Base-by-base conservation (phyloP, 2,329 filamentous ascomycete species). In the Chalaropsis thielavioides region DNA sequence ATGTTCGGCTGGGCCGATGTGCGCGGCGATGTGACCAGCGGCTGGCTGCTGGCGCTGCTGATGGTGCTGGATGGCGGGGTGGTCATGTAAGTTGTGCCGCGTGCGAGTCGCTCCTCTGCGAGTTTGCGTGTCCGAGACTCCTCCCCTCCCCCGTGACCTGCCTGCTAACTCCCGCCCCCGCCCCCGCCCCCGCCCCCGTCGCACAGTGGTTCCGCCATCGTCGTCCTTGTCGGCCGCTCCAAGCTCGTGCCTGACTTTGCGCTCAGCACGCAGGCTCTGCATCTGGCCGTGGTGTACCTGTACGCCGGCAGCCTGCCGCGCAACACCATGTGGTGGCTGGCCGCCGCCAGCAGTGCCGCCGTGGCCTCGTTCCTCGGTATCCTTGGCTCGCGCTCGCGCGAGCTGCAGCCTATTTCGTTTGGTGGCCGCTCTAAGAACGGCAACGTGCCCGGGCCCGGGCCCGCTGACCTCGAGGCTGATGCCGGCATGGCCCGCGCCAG, bases 231-330 rank as follows among this genome's bases (percentile, higher is more conserved):
- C 69, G 86, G 87, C 22, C 90, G 94, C 68, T 94, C 88, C 60
- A 97, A 97, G 75, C 87, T 97, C 67, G 89, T 97, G 62, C 90
- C 90, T 69, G 94, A 99, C 76, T 99, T 97, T 74, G 89, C 90
- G 40, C 78, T 96, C 27, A 96, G 92, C 1, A 82, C 96, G 19
- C 90, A 95, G 76, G 82, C 89, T 73, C 78, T 96, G 51, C 89
- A 96, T 73, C 82, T 96, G 63, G 69, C 94, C 71, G 75, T 90
- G 71, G 89, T 89, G 35, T 86, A 85, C 22, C 74, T 96, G 41
- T 96, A 95, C 75, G 87, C 89, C 2, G 84, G 85, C 71, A 81
- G 83, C 10, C 73, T 97, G 35, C 94, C 94, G 1, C 80, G 81
- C 10, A 86, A 92, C 73, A 76, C 84, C 68, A 87, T 95, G 71